These are phyloP conservation scores for Phytophthora vignae DNA, from an alignment of 352 stramenopile genomes.

Conservation along the genomic window DNA sequence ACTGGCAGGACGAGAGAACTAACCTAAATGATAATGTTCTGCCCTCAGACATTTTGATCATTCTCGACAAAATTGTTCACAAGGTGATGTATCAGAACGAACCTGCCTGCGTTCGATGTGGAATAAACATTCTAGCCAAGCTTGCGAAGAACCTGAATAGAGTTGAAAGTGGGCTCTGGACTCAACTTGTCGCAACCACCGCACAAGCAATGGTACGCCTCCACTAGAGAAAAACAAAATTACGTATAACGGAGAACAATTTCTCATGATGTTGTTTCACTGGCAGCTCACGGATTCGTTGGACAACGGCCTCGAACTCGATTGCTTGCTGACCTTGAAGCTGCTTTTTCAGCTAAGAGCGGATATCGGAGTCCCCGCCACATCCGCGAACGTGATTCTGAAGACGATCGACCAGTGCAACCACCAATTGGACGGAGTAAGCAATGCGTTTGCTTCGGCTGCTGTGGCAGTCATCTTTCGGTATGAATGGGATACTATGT, in stretches of 20 bases:
- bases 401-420: conserved; percentile 33
- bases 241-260: too few relatives aligned
- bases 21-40: not conserved
- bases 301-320: conserved; percentile 17
- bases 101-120: conserved; percentile 26
- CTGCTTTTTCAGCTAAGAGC: conserved; percentile 24
- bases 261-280: not conserved
- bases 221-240: not conserved
- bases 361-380: conserved; percentile 17
- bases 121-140: conserved; percentile 26
- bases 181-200: conserved; percentile 24
- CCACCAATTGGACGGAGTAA: conserved; percentile 10
- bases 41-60: conserved; percentile 16
- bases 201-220: conserved; percentile 38
- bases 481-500: conserved; percentile 16
- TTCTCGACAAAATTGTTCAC: conserved; percentile 36
- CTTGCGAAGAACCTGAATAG: conserved; percentile 10
- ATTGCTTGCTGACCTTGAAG: conserved; percentile 37
- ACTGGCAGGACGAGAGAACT: not conserved
- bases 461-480: conserved; percentile 24
- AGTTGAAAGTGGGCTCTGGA: conserved; percentile 19
- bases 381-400: conserved; percentile 33
- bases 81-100: conserved; percentile 27
- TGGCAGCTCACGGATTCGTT: conserved; percentile 32
- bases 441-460: conserved; percentile 17